Base-by-base conservation (phyloP, 1,284 basidiomycete genomes). In the Puccinia brachypodii region DNA sequence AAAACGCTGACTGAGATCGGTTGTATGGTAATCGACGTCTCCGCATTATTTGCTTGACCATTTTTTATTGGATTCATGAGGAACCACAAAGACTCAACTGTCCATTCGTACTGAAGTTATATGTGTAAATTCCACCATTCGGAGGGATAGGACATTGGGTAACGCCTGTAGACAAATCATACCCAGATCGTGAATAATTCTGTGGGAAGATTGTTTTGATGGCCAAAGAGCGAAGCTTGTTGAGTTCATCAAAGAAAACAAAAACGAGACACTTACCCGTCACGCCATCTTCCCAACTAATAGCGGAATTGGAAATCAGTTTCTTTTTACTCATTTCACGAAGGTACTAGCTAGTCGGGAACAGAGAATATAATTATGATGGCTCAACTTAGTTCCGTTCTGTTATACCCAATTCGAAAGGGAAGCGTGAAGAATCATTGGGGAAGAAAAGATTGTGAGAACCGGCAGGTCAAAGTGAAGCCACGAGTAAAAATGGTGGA, bases 331-430 rank as follows among this genome's bases (percentile, higher is more conserved):
- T 68, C 16, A 13, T 6, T 3, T 50, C 4, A 44, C 7, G 13
- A 3, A 71, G 31, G 6, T 31, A 33, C n/a, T n/a, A n/a, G n/a
- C n/a, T n/a, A 58, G 8, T 69, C 33, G 25, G 36, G 3, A 69
- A 40, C 36, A 33, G 71, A 3, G 58, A 22, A 31, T 38, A 44
- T 42, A 25, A 58, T 47, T n/a, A n/a, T n/a, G n/a, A 31, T 47
- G 58, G 84, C 85, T 77, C 86, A 85, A 84, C 84, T 84, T 79
- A 82, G 84, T 16, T 84, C 84, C 1, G 83, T 84, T 62, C 60
- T 68, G n/a, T 44, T 56, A 11, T 16, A 40, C 13, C 31, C 28
- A 14, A n/a, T 44, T 38, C 11, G 33, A 25, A 47, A 14, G 44
- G 3, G 11, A 60, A 14, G 22, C 11, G 36, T 58, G 0, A 68